Evolutionary conservation across 441 rosid species (phyloP).

Genomic region (Erodium moschatum): DNA sequence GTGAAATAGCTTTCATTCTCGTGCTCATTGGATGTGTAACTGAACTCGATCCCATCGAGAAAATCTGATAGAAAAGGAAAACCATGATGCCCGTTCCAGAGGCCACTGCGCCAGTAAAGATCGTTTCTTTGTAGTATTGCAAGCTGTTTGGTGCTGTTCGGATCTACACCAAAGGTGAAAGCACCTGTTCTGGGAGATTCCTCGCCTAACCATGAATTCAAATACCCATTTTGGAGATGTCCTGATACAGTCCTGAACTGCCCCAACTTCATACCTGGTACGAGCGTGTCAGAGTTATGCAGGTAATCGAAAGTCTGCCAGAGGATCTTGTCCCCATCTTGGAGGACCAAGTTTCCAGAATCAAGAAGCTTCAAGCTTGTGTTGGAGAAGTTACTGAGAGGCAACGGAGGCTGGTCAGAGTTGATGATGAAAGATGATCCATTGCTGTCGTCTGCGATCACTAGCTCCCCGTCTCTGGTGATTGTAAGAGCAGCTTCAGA

Average conservation of each 20-base stretch:
- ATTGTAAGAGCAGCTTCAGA: neutral
- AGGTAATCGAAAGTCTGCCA: neutral
- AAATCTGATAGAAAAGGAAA: neutral
- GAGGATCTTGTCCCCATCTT: neutral
- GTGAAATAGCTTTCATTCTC: neutral
- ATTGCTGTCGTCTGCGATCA: neutral
- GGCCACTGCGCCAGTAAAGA: neutral
- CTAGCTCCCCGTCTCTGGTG: neutral
- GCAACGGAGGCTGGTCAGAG: neutral
- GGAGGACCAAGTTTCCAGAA: neutral
- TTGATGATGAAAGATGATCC: neutral
- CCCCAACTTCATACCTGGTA: neutral
- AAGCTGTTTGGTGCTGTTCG: neutral
- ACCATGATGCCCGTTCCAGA: neutral
- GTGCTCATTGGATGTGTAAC: neutral
- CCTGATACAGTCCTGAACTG: neutral
- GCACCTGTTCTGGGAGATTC: neutral
- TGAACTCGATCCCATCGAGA: neutral
- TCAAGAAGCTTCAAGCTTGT: neutral
- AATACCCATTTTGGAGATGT: neutral
- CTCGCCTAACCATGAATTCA: neutral
- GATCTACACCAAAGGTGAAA: neutral
- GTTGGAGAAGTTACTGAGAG: neutral
- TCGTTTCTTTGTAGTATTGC: neutral
- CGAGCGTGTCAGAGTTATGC: neutral